phyloP scores from a whole-genome alignment of 257 asterid species.

The Solanum verrucosum region DNA sequence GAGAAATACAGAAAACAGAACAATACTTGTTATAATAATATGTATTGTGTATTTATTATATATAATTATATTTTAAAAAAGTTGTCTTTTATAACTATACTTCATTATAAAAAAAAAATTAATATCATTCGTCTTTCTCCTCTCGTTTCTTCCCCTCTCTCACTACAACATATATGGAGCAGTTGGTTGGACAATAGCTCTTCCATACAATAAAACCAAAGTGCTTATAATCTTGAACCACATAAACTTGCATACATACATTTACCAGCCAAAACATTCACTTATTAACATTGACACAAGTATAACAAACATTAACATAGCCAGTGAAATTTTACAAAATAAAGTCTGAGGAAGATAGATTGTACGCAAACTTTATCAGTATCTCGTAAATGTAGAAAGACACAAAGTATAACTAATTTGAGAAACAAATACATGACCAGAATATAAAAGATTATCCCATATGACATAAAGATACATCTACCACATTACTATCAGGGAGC shows the following conservation, averaged over 20 bases:
- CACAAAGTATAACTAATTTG: background rate
- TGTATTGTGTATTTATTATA: too few species aligned
- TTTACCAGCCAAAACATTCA: background rate
- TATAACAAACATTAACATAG: background rate
- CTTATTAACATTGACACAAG: background rate
- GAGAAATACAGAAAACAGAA: too few species aligned
- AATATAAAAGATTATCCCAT: background rate
- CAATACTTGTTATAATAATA: too few species aligned
- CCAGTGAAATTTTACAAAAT: too few species aligned
- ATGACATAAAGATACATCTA: background rate
- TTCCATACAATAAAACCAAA: background rate
- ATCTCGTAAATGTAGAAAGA: too few species aligned
- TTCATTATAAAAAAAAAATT: too few species aligned
- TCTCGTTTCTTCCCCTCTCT: background rate
- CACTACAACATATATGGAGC: too few species aligned
- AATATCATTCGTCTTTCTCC: too few species aligned
- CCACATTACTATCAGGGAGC: background rate
- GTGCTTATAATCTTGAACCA: background rate
- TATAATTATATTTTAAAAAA: too few species aligned
- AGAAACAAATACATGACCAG: background rate
- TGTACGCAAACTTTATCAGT: too few species aligned
- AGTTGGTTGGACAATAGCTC: background rate
- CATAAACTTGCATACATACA: background rate
- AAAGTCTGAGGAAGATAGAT: accelerated
- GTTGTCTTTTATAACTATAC: too few species aligned